Conservation (phyloP, 2,329 filamentous ascomycete species). For the Sclerotinia nivalis region DNA sequence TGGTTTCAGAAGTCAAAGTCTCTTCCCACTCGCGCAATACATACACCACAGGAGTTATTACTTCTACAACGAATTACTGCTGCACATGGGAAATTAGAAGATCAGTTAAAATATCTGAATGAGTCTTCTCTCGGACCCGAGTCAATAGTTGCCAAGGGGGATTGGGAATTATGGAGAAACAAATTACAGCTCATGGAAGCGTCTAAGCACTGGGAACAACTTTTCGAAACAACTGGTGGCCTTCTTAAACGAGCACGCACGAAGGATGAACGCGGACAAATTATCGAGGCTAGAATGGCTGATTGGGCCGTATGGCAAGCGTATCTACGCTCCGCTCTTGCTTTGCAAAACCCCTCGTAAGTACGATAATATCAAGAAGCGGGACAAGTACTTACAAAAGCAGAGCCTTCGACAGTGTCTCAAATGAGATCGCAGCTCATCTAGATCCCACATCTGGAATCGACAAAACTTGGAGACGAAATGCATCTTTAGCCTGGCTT, state of each 20-base stretch:
- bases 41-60: constrained; percentile 41
- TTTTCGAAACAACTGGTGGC: constrained; percentile 34
- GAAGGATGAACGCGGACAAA: constrained; percentile 34
- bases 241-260: constrained; percentile 39
- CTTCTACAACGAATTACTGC: constrained; percentile 39
- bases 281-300: constrained; percentile 37
- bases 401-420: constrained; percentile 25
- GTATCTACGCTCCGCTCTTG: constrained; percentile 36
- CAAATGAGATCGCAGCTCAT: constrained; percentile 38
- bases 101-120: constrained; percentile 37
- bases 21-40: constrained; percentile 39
- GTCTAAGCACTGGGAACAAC: constrained; percentile 36
- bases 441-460: constrained; percentile 36
- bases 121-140: constrained; percentile 40
- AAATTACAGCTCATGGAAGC: constrained; percentile 36
- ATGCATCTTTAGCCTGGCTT: constrained; percentile 40
- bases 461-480: constrained; percentile 42
- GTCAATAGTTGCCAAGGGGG: constrained; percentile 40
- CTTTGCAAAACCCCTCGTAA: constrained; percentile 34
- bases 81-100: constrained; percentile 33
- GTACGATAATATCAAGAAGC: constrained; percentile 18
- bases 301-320: constrained; percentile 42
- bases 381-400: constrained; percentile 9
- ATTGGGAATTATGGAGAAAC: constrained; percentile 41
- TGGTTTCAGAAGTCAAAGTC: constrained; percentile 33